Conservation (phyloP, 140 eudicot genomes). For the Cichorium intybus region DNA sequence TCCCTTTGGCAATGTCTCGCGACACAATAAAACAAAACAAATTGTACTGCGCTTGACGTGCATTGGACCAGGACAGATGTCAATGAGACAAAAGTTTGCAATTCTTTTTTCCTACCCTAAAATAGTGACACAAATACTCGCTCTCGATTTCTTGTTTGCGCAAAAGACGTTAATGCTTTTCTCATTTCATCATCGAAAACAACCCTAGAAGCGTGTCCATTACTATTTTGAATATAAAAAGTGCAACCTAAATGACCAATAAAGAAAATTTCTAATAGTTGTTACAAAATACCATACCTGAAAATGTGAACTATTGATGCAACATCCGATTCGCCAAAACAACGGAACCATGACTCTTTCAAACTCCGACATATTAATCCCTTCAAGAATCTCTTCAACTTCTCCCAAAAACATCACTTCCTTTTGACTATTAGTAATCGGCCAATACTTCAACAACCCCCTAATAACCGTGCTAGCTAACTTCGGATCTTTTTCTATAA, state of each 20-base stretch:
- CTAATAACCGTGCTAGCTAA: conserved; percentile 72
- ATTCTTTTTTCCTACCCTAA: too few species aligned
- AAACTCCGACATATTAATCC: conserved; percentile 73
- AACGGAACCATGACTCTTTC: conserved; percentile 86
- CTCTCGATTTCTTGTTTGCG: too few species aligned
- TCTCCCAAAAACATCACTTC: conserved; percentile 90
- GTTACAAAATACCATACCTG: conserved; percentile 49
- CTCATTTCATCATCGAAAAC: too few species aligned
- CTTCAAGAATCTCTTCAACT: conserved; percentile 84
- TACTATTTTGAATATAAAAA: too few species aligned
- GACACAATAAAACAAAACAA: too few species aligned
- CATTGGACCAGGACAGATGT: too few species aligned
- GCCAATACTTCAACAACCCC: conserved; percentile 94
- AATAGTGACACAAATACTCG: too few species aligned
- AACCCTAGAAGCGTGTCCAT: too few species aligned
- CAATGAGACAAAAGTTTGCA: too few species aligned
- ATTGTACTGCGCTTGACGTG: background rate
- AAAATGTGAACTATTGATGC: conserved; percentile 86
- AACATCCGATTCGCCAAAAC: conserved; percentile 75
- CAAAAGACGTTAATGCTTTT: too few species aligned
- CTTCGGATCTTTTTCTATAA: conserved; percentile 87
- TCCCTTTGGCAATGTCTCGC: too few species aligned
- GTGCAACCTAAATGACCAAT: background rate
- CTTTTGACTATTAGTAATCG: conserved; percentile 86
- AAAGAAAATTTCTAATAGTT: background rate